Base-by-base conservation (phyloP, 2,329 filamentous ascomycete species). In the Diaporthe velutina region DNA sequence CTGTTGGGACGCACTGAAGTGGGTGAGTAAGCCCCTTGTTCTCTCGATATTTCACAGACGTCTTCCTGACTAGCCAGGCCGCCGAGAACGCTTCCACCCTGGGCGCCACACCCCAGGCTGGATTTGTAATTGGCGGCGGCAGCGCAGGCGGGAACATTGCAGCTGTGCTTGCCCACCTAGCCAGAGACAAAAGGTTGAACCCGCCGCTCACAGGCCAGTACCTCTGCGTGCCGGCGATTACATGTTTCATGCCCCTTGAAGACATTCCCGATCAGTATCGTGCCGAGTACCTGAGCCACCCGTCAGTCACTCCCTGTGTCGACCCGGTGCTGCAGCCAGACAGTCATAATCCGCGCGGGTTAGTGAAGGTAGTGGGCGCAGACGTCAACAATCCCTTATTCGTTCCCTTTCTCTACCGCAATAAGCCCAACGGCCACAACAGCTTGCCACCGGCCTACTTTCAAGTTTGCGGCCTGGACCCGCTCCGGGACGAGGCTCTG, bases 381-480 rank as follows among this genome's bases (percentile, higher is more conserved):
- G 70, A 75, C 25, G 13, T 42, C 19, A 35, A 64, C n/a, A 55
- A 45, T 17, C 68, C 57, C 17, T 19, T 57, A 5, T 58, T 75
- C 12, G 52, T 75, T 6, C 52, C 70, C n/a, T 73, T 54, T 10
- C 70, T 67, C 17, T 73, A 73, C 38, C 35, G 71, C 1, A 17
- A 71, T n/a, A 35, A 17, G 30, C 33, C 54, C 13, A 40, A 35
- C 1, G 71, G 71, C 13, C 80, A 84, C 67, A 70, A 76, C 15
- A 81, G 76, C 4, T 79, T 89, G 38, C 87, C 87, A 8, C 82
- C 82, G 2, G 83, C 85, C 1, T 90, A 88, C 78, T 80, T 90
- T 1, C 87, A 89, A 77, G 82, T 89, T 0, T 85, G 83, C 75
- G 88, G 88, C n/a, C 74, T 87, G 74, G 89, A 90, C 78, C 85